Base-by-base conservation (phyloP, 2,329 filamentous ascomycete species). In the Alternaria brassicae region DNA sequence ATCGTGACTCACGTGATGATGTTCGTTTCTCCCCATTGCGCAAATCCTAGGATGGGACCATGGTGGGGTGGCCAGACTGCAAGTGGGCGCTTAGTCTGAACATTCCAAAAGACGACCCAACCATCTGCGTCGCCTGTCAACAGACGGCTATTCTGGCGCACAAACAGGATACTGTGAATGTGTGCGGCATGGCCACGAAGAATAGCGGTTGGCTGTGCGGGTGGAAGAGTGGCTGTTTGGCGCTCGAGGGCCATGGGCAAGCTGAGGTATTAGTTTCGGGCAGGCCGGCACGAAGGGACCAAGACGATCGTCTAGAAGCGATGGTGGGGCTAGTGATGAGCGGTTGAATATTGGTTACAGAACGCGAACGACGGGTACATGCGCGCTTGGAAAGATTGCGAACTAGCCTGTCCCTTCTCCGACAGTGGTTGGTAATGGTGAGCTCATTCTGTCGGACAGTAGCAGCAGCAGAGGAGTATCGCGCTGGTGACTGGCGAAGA, bases 41-140 rank as follows among this genome's bases (percentile, higher is more conserved):
- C 84, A 39, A 95, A 82, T 4, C 89, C 91, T 15, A 98, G 82
- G 27, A 98, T 88, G 19, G 91, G 86, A 32, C 86, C 89, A 42
- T 87, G 82, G 76, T 99, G 95, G 1, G 92, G 91, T 70, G 86
- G 89, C 95, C 95, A 99, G 3, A 95, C 91, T 1, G 90, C 91
- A 8, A 88, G 83, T 0, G 94, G 87, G 32, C 95, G 86, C 82
- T 96, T 93, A 51, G 89, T 91, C 25, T 89, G 85, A 37, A 96
- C 81, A 73, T 91, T 89, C 95, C 95, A 99, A 21, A 93, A 80
- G 6, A 96, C 85, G 32, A 97, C 83, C 84, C 90, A 97, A 59
- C 95, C 95, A 40, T 97, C 91, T 8, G 92, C 91, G 78, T 99
- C 95, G 34, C 91, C 94, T 0, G 92, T 95, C 12, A 92, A 81